A percentile compares a stretch with the other conserved stretches of the same genome.
These are phyloP conservation scores for Penicillium dipodomyicola DNA, from an alignment of 495 filamentous ascomycete genomes.

Conservation along the genomic window DNA sequence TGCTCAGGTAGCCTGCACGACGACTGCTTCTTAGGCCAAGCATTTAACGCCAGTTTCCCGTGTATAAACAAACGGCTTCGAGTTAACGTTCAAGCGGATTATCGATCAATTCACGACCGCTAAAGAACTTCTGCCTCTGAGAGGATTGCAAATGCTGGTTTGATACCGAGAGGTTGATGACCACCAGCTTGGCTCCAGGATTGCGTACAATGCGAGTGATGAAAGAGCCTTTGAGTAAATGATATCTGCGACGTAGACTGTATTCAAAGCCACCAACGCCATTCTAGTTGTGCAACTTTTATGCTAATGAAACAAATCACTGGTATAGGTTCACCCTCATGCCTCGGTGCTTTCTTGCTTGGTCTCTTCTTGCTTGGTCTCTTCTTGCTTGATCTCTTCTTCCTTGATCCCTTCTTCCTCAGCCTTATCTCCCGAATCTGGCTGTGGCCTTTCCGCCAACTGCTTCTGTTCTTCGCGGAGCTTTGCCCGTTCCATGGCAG, in stretches of 20 bases:
- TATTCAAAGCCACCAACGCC: not conserved
- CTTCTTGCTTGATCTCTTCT: slow-evolving; percentile 6
- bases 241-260: not conserved
- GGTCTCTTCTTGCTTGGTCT: not conserved
- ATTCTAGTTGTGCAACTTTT: not conserved
- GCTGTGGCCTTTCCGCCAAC: slow-evolving; percentile 46
- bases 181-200: not conserved
- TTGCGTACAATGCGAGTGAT: not conserved
- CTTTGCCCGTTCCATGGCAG: slow-evolving; percentile 18
- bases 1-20: not conserved
- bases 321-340: slow-evolving; percentile 8
- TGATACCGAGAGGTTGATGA: not conserved
- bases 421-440: slow-evolving; percentile 11
- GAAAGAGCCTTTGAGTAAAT: not conserved
- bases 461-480: slow-evolving; percentile 43
- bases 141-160: not conserved
- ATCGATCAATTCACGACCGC: no score
- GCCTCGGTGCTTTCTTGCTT: slow-evolving; percentile 15
- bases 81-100: no score
- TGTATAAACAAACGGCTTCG: no score
- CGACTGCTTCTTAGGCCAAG: not conserved
- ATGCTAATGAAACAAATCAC: slow-evolving; percentile 2
- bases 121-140: no score
- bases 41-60: no score
- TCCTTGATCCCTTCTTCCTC: slow-evolving; percentile 18